These are phyloP conservation scores for Mycena vulgaris DNA, from an alignment of 768 basidiomycete genomes.

Conservation along the genomic window DNA sequence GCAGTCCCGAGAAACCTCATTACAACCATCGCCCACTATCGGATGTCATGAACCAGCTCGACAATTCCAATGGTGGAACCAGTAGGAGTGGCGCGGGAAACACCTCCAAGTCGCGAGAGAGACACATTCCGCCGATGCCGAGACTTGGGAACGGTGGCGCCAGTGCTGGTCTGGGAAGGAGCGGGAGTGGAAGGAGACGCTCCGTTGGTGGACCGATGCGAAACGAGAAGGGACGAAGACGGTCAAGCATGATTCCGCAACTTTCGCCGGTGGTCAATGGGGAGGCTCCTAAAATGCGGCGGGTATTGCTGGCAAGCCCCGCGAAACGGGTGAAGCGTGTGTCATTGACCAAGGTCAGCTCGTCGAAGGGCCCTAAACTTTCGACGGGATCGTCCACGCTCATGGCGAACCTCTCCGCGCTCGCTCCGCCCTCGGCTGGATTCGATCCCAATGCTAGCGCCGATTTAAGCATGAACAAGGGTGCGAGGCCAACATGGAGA, in stretches of 20 bases:
- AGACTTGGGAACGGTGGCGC: constrained; percentile 31
- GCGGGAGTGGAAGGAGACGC: constrained; percentile 66
- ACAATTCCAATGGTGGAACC: constrained; percentile 45
- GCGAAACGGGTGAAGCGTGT: constrained; percentile 72
- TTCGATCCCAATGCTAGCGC: constrained; percentile 62
- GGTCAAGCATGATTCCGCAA: constrained; percentile 88
- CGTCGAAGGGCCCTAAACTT: constrained; percentile 20
- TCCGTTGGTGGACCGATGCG: constrained; percentile 87
- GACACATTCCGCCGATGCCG: constrained; percentile 49
- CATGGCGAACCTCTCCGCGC: constrained; percentile 50
- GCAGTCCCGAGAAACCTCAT: constrained; percentile 50
- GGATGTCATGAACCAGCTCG: constrained; percentile 75
- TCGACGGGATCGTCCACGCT: constrained; percentile 42
- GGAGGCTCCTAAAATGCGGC: constrained; percentile 57
- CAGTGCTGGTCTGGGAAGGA: constrained; percentile 40
- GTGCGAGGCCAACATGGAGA: constrained; percentile 71
- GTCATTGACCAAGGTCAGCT: constrained; percentile 61
- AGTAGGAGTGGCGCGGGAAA: constrained; percentile 39
- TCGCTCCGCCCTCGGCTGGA: constrained; percentile 38
- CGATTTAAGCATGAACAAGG: constrained; percentile 65
- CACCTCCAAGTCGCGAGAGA: constrained; percentile 61
- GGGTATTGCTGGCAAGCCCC: constrained; percentile 67
- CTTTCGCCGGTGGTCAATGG: constrained; percentile 63
- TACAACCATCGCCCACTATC: constrained; percentile 61
- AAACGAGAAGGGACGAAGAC: constrained; percentile 77